Percentiles rank a stretch among this genome's conserved stretches.
These are phyloP conservation scores for Ophiostoma piceae DNA, from an alignment of 2,329 filamentous ascomycete genomes.

Conservation along the genomic window DNA sequence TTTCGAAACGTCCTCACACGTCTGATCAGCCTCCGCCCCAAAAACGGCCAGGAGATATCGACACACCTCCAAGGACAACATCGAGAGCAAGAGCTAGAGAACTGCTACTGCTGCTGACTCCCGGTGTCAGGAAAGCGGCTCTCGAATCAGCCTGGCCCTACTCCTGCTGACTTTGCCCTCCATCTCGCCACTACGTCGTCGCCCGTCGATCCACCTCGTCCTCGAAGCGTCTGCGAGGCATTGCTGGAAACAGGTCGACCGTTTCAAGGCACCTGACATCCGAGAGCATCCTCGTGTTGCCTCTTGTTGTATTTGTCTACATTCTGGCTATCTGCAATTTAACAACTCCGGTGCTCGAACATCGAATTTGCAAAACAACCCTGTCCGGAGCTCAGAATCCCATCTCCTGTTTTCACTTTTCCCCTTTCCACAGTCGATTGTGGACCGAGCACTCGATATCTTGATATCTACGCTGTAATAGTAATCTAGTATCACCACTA, in stretches of 20 bases:
- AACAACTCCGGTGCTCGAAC: constrained; percentile 7
- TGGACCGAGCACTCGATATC: background rate
- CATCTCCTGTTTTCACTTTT: constrained; percentile 18
- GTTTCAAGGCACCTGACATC: constrained; percentile 41
- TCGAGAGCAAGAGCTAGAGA: background rate
- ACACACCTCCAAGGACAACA: background rate
- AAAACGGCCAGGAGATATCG: background rate
- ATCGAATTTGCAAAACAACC: constrained; percentile 17
- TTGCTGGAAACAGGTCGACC: constrained; percentile 32
- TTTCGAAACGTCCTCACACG: constrained; percentile 45
- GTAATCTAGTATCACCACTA: background rate
- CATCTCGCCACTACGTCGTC: constrained; percentile 9
- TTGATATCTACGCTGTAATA: background rate
- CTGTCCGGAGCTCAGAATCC: constrained; percentile 16
- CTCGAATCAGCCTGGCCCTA: constrained; percentile 12
- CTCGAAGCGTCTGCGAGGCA: constrained; percentile 21
- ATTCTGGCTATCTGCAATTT: background rate
- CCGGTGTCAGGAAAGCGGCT: constrained; percentile 5
- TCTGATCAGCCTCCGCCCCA: constrained; percentile 33
- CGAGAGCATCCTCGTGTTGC: constrained; percentile 28
- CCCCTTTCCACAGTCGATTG: background rate
- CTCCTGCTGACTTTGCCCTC: constrained; percentile 15
- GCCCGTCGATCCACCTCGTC: constrained; percentile 17
- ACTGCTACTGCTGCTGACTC: background rate
- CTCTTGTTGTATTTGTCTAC: background rate